Evolutionary conservation across 139 green algal species (phyloP).

Genomic region (Astrephomene gubernaculifera): DNA sequence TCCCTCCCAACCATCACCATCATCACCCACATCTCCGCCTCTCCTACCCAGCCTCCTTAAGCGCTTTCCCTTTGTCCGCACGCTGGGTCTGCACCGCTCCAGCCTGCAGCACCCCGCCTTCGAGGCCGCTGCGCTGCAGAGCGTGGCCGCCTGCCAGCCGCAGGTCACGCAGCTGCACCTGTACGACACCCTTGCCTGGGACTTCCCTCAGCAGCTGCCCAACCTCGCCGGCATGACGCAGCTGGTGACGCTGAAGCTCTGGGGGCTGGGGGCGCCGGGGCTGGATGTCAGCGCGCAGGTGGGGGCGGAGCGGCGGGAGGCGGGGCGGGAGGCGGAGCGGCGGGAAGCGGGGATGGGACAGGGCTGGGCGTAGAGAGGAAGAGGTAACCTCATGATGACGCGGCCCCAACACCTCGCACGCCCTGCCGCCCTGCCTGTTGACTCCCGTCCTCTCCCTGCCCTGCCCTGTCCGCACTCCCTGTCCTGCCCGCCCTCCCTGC

Average conservation of each 20-base stretch:
- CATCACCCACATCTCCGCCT: background rate
- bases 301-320: background rate
- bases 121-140: slow-evolving; percentile 15
- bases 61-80: slow-evolving; percentile 9
- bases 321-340: background rate
- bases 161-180: background rate
- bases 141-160: background rate
- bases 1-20: background rate
- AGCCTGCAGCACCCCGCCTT: background rate
- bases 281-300: slow-evolving; percentile 38
- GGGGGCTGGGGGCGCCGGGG: slow-evolving; percentile 29
- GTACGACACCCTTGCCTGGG: slow-evolving; percentile 29
- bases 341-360: background rate
- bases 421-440: too few relatives aligned
- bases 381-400: too few relatives aligned
- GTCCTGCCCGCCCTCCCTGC: too few relatives aligned
- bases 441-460: too few relatives aligned
- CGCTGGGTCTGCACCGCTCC: slow-evolving; percentile 9
- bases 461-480: too few relatives aligned
- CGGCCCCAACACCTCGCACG: too few relatives aligned
- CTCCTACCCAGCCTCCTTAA: background rate
- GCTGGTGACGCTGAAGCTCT: slow-evolving; percentile 38
- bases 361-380: background rate
- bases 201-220: slow-evolving; percentile 21
- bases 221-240: slow-evolving; percentile 1